Base-by-base conservation (phyloP, 192 early-diverging fungal genomes). In the Coemansia sp. region DNA sequence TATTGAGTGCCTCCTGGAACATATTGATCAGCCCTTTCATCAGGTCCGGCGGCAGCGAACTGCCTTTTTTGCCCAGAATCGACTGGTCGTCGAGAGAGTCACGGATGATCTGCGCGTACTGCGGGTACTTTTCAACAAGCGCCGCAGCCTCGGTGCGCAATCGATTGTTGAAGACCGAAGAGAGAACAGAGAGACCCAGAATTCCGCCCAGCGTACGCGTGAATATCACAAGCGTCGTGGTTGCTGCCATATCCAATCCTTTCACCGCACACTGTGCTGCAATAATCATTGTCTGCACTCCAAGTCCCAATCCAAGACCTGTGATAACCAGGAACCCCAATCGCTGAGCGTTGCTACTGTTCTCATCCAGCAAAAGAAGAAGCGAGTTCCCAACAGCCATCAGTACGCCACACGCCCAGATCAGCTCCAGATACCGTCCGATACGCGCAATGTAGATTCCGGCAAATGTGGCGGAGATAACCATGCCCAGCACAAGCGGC, bases 261-360 rank as follows among this genome's bases (percentile, higher is more conserved):
- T 56, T 65, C 13, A 92, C 92, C 26, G 86, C 72, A 10, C 87
- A 84, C 77, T 95, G 94, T 26, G 88, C 84, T 7, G 85, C 90
- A 18, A 94, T 78, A 44, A 93, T 66, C 49, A 89, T 79, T 1
- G 88, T 87, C 73, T 94, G 94, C 50, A 95, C 78, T 56, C 87
- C 84, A n/a, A 86, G 74, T 9, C 96, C 95, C 9, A 90, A 64
- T 2, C 95, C 95, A n/a, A 87, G 32, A 6, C 94, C 94, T 15
- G 86, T 61, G 43, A 94, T 72, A 8, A 90, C 58, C 54, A 93
- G 72, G 63, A 83, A 92, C 12, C 88, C 85, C 64, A 91, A 87
- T 19, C 87, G 83, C 76, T 84, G 49, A n/a, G 79, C 89, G 38
- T 74, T 74, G 32, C 57, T 70, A 4, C 86, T 76, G 41, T 79